These are phyloP conservation scores for Dimocarpus longan DNA, from an alignment of 345 rosid species.

Conservation along the genomic window DNA sequence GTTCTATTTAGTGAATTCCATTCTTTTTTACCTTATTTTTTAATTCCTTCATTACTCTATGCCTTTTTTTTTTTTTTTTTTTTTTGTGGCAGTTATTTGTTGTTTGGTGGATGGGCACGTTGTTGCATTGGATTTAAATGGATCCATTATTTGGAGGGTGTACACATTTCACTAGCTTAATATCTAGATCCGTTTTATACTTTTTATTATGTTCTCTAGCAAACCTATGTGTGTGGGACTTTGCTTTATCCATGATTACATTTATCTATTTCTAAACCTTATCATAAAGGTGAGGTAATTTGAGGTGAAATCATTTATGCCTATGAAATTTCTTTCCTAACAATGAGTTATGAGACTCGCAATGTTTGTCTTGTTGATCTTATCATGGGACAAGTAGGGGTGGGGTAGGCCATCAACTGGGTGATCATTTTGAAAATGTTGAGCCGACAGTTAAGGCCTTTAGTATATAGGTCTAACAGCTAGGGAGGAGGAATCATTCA, in stretches of 20 bases:
- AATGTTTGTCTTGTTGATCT: not conserved
- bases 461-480: not conserved
- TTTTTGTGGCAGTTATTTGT: constrained; percentile 67
- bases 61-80: too few relatives aligned
- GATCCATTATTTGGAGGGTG: constrained; percentile 85
- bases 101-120: constrained; percentile 91
- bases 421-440: not conserved
- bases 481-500: not conserved
- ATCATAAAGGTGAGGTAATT: too few relatives aligned
- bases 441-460: not conserved
- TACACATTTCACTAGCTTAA: not conserved
- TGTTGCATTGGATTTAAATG: constrained; percentile 54
- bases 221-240: not conserved
- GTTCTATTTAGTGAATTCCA: not conserved
- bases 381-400: not conserved
- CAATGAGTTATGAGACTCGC: not conserved
- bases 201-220: not conserved
- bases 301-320: too few relatives aligned
- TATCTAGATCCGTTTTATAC: not conserved
- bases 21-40: not conserved
- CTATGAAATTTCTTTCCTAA: not conserved
- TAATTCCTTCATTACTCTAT: not conserved
- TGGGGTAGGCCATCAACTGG: not conserved
- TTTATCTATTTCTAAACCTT: not conserved
- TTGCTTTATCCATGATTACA: not conserved